phyloP scores from a whole-genome alignment of 257 asterid species.

The Asclepias syriaca region DNA sequence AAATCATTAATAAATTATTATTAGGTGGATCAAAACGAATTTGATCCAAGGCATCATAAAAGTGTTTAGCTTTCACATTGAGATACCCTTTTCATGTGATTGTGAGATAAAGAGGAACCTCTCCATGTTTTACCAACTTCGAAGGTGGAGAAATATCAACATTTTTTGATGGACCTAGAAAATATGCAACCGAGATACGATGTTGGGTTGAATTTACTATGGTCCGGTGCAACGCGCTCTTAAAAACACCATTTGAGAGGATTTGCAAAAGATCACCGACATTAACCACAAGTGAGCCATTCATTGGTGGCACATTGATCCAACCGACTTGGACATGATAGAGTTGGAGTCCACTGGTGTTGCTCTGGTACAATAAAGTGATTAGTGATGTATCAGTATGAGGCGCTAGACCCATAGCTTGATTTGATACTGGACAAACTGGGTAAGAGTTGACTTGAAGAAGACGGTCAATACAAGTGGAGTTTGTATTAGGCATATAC shows the following conservation, averaged over 20 bases:
- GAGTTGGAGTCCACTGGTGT: slow-evolving; percentile 12
- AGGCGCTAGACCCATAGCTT: slow-evolving; percentile 15
- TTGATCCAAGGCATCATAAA: no score
- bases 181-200: not conserved
- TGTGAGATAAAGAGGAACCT: not conserved
- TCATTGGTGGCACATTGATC: slow-evolving; percentile 12
- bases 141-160: not conserved
- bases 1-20: no score
- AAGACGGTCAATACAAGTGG: not conserved
- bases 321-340: not conserved
- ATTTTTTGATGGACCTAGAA: not conserved
- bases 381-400: slow-evolving; percentile 13
- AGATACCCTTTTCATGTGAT: not conserved
- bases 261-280: slow-evolving; percentile 21
- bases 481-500: not conserved
- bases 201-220: not conserved
- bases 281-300: slow-evolving; percentile 27
- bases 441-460: slow-evolving; percentile 15
- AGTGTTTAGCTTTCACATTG: not conserved
- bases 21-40: no score
- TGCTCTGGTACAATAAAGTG: slow-evolving; percentile 12
- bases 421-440: slow-evolving; percentile 10
- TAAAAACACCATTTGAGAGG: not conserved
- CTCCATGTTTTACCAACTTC: not conserved
- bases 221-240: not conserved